Evolutionary conservation across 192 early-diverging fungal species (phyloP), one percentile per base, ranked within the genome.

Genomic region (Backusella morwellensis): DNA sequence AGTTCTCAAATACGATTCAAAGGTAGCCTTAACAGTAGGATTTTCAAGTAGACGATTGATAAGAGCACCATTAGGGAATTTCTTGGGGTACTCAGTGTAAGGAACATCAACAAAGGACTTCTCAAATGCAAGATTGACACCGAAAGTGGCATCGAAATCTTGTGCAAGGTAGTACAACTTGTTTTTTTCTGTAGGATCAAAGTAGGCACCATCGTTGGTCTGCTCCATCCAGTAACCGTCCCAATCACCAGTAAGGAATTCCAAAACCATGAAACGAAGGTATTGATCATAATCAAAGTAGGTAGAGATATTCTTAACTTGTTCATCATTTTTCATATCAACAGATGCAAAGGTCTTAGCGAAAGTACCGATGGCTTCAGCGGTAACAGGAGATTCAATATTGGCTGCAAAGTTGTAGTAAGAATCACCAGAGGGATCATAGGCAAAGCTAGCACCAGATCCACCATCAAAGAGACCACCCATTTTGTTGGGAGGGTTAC

Each of bases 71-170:
- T 50, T 47, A 17, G 86, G 80, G 69, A 75, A 87, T 9, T 38
- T 72, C 0, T 36, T 40, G 44, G 83, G 83, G 75, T 59, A 85
- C 1, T 63, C 68, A 17, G 73, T 85, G 68, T 87, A 87, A 6
- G 83, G 81, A 70, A 79, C 77, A 1, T 63, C 40, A 11, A 72
- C 54, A 35, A 80, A 85, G 12, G 59, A 67, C 12, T 72, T 29
- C 23, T 6, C 23, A 12, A 70, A 72, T 17, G 73, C 70, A 36
- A 86, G 32, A 70, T 84, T 86, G 54, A 87, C 80, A 77, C 86
- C 86, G 70, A 87, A 87, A 35, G 86, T 87, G 44, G 80, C 86
- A 50, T 87, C 86, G 54, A 82, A 87, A 54, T 87, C 86, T 73
- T 87, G 86, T 4, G 72, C 83, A 8, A 87, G 66, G 68, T 80